Conservation (phyloP, 2,329 filamentous ascomycete genomes). For the Talaromyces sp. region DNA sequence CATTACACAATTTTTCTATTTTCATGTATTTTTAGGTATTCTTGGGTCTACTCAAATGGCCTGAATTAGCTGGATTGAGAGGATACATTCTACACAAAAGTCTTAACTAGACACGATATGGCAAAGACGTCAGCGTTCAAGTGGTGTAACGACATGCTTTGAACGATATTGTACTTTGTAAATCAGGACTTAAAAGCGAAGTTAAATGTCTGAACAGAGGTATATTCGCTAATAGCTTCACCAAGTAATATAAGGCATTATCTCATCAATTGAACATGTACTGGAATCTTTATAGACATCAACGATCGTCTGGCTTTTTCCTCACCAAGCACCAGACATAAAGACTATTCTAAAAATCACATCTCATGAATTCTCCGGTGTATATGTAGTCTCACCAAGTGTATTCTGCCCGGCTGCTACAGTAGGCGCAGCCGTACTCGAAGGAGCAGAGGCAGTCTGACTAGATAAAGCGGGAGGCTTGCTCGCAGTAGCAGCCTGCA, state of each 20-base stretch:
- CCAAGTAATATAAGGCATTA: neutral
- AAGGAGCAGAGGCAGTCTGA: conserved; percentile 30
- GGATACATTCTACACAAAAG: neutral
- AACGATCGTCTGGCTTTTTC: neutral
- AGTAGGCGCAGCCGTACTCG: conserved; percentile 54
- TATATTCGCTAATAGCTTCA: neutral
- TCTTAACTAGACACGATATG: neutral
- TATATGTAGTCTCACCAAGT: conserved; percentile 67
- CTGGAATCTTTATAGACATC: conserved; percentile 8
- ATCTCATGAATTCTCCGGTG: conserved; percentile 54
- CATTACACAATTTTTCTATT: neutral
- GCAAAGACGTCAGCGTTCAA: neutral
- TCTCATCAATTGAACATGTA: conserved; percentile 11
- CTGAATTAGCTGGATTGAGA: neutral
- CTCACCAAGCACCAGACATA: neutral
- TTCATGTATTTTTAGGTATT: conserved; percentile 1
- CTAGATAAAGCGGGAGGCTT: conserved; percentile 35
- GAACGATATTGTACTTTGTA: neutral
- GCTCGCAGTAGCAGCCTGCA: conserved; percentile 72
- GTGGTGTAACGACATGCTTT: neutral
- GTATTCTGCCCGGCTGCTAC: conserved; percentile 54
- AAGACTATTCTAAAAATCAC: neutral
- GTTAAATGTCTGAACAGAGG: neutral
- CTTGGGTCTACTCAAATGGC: neutral
- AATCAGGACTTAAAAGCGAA: too few species aligned